Evolutionary conservation across 2,329 filamentous ascomycete genomes (phyloP).

Genomic region (Cordyceps fumosorosea): DNA sequence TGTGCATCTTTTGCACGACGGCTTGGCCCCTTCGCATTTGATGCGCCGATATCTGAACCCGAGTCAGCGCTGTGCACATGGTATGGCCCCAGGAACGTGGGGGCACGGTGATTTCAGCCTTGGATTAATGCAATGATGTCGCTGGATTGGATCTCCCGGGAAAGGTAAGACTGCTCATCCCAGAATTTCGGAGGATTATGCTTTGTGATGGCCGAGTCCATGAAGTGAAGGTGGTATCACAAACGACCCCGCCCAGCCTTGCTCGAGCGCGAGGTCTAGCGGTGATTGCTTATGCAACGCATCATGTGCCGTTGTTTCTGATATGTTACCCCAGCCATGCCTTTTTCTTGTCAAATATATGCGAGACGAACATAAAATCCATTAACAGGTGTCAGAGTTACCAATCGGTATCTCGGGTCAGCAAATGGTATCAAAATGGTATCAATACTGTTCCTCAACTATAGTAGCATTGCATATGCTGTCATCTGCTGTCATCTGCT

Average conservation of each 20-base stretch:
- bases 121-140: not conserved
- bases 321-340: too few relatives aligned
- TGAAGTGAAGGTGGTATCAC: not conserved
- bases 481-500: not conserved
- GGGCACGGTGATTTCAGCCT: not conserved
- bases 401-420: too few relatives aligned
- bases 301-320: not conserved
- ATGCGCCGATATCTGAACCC: not conserved
- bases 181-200: not conserved
- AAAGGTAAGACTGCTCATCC: not conserved
- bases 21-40: not conserved
- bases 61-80: too few relatives aligned
- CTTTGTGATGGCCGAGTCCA: not conserved
- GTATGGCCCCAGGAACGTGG: not conserved
- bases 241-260: not conserved
- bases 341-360: not conserved
- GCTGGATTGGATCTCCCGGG: too few relatives aligned
- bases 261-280: not conserved
- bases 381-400: too few relatives aligned
- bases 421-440: not conserved
- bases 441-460: not conserved
- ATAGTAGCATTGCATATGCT: not conserved
- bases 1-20: not conserved
- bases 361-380: too few relatives aligned
- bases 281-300: not conserved